Percentiles rank a stretch among this genome's conserved stretches.
phyloP scores from a whole-genome alignment of 371 early-diverging fungal species.

The Mortierella sp. region DNA sequence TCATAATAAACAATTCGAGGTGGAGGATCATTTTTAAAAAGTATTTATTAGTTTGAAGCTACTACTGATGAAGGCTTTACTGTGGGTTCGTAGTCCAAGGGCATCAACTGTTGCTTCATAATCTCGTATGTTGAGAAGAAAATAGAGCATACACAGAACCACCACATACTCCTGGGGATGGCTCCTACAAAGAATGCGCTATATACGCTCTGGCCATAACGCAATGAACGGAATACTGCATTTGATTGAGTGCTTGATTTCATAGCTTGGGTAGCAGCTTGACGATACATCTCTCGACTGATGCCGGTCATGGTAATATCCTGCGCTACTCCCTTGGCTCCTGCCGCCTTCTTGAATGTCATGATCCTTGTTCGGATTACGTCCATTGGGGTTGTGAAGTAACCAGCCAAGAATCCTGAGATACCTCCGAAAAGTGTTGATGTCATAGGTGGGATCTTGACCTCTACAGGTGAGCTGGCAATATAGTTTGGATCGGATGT shows the following conservation, averaged over 20 bases:
- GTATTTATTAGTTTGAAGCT: conserved; percentile 7
- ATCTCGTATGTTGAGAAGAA: conserved; percentile 85
- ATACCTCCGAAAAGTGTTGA: conserved; percentile 83
- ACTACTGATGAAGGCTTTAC: conserved; percentile 7
- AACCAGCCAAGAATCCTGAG: conserved; percentile 85
- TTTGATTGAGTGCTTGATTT: conserved; percentile 36
- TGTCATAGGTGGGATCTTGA: conserved; percentile 76
- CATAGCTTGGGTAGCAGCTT: conserved; percentile 29
- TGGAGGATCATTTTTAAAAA: not conserved
- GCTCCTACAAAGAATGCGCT: conserved; percentile 76
- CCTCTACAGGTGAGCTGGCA: conserved; percentile 65
- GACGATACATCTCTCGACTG: conserved; percentile 49
- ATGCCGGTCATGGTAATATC: conserved; percentile 50
- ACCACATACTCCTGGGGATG: conserved; percentile 77
- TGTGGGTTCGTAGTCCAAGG: conserved; percentile 44
- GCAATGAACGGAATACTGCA: conserved; percentile 22
- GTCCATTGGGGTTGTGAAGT: conserved; percentile 87
- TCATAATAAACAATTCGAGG: not conserved
- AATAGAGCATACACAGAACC: conserved; percentile 84
- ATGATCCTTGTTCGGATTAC: conserved; percentile 85
- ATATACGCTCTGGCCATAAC: conserved; percentile 45
- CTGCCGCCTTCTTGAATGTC: conserved; percentile 62
- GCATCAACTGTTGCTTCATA: conserved; percentile 65
- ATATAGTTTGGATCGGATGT: conserved; percentile 59
- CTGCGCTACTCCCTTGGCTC: not conserved